Base-by-base conservation (phyloP, 805 yeast genomes). In the Kurtzmaniella cleridarum region DNA sequence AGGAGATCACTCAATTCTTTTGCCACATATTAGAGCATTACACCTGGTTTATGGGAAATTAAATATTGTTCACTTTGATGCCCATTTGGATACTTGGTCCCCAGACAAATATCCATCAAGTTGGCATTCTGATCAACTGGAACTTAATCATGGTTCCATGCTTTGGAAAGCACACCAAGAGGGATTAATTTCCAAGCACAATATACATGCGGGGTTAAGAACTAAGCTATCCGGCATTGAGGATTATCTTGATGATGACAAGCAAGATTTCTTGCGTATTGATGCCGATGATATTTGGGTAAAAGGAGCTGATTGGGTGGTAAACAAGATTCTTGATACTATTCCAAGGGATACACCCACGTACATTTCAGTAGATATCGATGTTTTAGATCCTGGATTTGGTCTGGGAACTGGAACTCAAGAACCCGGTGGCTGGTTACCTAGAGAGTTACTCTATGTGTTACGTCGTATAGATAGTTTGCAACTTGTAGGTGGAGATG, bases 121-220 rank as follows among this genome's bases (percentile, higher is more conserved):
- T 51, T 76, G 82, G 82, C 68, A 66, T 49, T 66, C 78, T n/a
- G 71, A 72, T 28, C 74, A 71, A 48, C 64, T 75, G 31, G 78
- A 79, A 36, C 73, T 82, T 58, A 86, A 84, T 31, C 95, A 86
- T 53, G 95, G 95, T 4, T 80, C 93, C 5, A 84, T 86, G 90
- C 68, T 86, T 29, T 85, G 93, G 93, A 73, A 81, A 71, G 91
- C 91, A 5, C 59, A 62, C 39, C 69, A 81, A 41, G 95, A 86
- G 54, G 89, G 85, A 0, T 63, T 84, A 38, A 57, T 83, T 26
- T 64, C 77, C 26, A 64, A 66, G 35, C 60, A 74, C 36, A 83
- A 85, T 51, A 68, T 83, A 32, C 95, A 86, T 53, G 83, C 85
- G 17, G 95, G 95, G 0, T 60, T 85, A 34, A 73, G 95, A 49